Percentiles rank a stretch among this genome's conserved stretches.
Conservation (phyloP, 768 basidiomycete genomes). For the Leccinum ochraceum region DNA sequence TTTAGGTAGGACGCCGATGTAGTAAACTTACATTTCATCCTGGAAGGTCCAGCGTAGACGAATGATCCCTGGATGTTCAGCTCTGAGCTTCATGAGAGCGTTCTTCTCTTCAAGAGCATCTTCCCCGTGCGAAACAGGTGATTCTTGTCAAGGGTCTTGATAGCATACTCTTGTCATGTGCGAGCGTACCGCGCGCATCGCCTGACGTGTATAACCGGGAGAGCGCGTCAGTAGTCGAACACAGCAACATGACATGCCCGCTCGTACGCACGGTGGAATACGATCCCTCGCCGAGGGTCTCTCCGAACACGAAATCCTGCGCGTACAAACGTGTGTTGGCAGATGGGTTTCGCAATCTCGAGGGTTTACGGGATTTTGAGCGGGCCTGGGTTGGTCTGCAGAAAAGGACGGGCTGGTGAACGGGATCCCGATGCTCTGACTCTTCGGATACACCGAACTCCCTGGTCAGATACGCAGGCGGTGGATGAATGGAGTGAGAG, state of each 20-base stretch:
- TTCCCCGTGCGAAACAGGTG: constrained; percentile 81
- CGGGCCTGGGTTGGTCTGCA: constrained; percentile 37
- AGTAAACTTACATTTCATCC: constrained; percentile 69
- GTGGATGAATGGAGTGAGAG: constrained; percentile 35
- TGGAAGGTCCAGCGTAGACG: constrained; percentile 84
- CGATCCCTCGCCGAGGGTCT: constrained; percentile 77
- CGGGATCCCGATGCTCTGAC: no score
- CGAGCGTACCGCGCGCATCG: constrained; percentile 54
- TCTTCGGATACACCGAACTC: no score
- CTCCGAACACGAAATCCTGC: constrained; percentile 72
- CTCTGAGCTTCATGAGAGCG: constrained; percentile 62
- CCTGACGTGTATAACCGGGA: constrained; percentile 40
- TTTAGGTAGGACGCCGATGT: background rate
- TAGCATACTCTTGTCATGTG: constrained; percentile 67
- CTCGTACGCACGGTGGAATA: constrained; percentile 75
- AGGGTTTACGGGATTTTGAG: constrained; percentile 41
- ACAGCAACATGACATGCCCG: constrained; percentile 6
- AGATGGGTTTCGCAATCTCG: constrained; percentile 47
- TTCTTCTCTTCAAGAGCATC: constrained; percentile 79
- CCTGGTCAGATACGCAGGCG: no score
- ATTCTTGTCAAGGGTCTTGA: constrained; percentile 83
- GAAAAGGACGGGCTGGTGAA: no score
- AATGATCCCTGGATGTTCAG: constrained; percentile 79
- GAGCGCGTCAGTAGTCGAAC: constrained; percentile 6
- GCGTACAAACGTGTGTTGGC: constrained; percentile 46